Percentiles rank a stretch among this genome's conserved stretches.
Evolutionary conservation across 2,329 filamentous ascomycete species (phyloP).

Genomic region (Colletotrichum costaricense): DNA sequence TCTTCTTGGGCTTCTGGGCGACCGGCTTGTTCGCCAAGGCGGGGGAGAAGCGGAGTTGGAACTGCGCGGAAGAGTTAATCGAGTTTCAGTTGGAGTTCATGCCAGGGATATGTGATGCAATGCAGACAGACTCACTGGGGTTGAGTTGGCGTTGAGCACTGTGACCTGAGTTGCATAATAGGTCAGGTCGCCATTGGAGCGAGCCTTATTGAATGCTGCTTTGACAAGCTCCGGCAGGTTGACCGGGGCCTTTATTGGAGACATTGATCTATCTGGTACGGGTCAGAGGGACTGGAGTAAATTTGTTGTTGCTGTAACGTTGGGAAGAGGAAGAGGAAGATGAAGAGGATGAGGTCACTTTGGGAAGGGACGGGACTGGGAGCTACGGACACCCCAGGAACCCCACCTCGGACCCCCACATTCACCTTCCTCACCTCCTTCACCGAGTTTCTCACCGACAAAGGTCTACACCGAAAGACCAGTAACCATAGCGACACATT

Average conservation of each 20-base stretch:
- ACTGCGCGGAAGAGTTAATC: conserved; percentile 55
- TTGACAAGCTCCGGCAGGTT: conserved; percentile 65
- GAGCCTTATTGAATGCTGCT: conserved; percentile 60
- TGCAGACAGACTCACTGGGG: conserved; percentile 52
- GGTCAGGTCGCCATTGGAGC: conserved; percentile 58
- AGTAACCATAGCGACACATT: neutral
- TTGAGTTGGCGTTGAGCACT: conserved; percentile 55
- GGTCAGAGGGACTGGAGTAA: conserved; percentile 37
- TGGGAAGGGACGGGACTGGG: neutral
- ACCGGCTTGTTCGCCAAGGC: conserved; percentile 76
- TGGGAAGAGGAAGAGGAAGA: too few relatives aligned
- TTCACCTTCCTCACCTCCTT: neutral
- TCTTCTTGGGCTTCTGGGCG: conserved; percentile 49
- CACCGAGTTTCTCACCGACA: neutral
- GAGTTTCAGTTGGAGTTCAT: neutral
- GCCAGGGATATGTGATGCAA: neutral
- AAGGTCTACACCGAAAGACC: neutral
- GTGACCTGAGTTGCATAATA: conserved; percentile 67
- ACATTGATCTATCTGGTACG: conserved; percentile 48
- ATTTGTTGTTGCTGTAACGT: neutral
- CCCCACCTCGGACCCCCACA: neutral
- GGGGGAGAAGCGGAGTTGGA: conserved; percentile 79
- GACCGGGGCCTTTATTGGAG: conserved; percentile 52
- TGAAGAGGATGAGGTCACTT: neutral
- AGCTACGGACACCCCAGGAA: neutral